These are phyloP conservation scores for Ophiostoma quercus DNA, from an alignment of 2,329 filamentous ascomycete species.

Conservation along the genomic window DNA sequence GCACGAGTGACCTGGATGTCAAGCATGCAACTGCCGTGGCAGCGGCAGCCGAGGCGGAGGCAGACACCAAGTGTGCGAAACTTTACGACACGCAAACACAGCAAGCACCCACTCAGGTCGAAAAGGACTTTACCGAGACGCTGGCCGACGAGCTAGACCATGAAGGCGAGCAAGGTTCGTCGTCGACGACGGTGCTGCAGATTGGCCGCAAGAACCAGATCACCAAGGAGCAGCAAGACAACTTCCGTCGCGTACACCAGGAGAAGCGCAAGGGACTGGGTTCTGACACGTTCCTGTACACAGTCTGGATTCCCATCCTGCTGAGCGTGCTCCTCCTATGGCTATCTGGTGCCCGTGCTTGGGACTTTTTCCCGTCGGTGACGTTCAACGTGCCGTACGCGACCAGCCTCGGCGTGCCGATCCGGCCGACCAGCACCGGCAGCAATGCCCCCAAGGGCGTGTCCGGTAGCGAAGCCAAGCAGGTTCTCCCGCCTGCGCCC, in stretches of 20 bases:
- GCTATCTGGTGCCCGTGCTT: slow-evolving; percentile 25
- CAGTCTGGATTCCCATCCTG: slow-evolving; percentile 46
- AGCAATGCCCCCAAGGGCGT: neutral
- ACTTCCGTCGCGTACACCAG: slow-evolving; percentile 55
- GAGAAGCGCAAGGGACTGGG: slow-evolving; percentile 59
- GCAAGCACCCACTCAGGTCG: neutral
- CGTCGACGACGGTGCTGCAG: slow-evolving; percentile 44
- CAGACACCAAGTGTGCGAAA: slow-evolving; percentile 52
- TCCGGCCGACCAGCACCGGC: slow-evolving; percentile 14
- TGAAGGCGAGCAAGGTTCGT: slow-evolving; percentile 30
- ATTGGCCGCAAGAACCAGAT: slow-evolving; percentile 60
- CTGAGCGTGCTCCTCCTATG: slow-evolving; percentile 28
- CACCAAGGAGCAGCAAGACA: slow-evolving; percentile 60
- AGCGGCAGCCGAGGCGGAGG: slow-evolving; percentile 54
- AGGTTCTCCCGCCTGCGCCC: slow-evolving; percentile 14
- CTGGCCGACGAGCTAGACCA: slow-evolving; percentile 30
- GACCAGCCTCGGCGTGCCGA: slow-evolving; percentile 25
- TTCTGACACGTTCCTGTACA: slow-evolving; percentile 61
- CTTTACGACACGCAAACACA: slow-evolving; percentile 41
- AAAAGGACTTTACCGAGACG: neutral
- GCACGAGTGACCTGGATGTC: slow-evolving; percentile 35
- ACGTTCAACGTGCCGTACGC: slow-evolving; percentile 28
- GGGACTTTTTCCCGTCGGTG: slow-evolving; percentile 26
- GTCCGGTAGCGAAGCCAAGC: slow-evolving; percentile 12
- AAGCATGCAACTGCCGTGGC: slow-evolving; percentile 55